Conservation (phyloP, 495 filamentous ascomycete genomes). For the Tuber indicum region DNA sequence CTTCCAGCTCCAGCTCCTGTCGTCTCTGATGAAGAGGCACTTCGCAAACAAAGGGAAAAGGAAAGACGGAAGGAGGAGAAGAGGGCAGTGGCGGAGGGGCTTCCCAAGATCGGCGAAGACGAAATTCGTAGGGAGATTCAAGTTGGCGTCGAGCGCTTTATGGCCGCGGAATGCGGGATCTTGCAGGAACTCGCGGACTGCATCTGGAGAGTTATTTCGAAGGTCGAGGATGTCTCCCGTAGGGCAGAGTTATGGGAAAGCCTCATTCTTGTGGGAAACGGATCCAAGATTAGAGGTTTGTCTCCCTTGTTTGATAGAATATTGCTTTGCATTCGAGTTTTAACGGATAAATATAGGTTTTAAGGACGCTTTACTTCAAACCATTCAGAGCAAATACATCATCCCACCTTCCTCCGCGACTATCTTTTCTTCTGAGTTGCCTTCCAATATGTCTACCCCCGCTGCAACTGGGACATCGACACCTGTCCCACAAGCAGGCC, state of each 20-base stretch:
- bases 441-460: slow-evolving; percentile 86
- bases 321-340: not conserved
- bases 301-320: not conserved
- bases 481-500: slow-evolving; percentile 47
- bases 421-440: slow-evolving; percentile 95
- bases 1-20: slow-evolving; percentile 28
- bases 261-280: slow-evolving; percentile 80
- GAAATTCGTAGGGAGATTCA: slow-evolving; percentile 67
- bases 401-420: slow-evolving; percentile 84
- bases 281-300: slow-evolving; percentile 70
- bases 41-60: slow-evolving; percentile 29
- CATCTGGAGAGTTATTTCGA: slow-evolving; percentile 71
- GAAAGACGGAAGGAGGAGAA: slow-evolving; percentile 42
- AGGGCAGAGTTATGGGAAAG: slow-evolving; percentile 84
- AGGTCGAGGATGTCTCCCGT: slow-evolving; percentile 69
- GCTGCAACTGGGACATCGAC: slow-evolving; percentile 87
- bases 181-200: slow-evolving; percentile 73
- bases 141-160: slow-evolving; percentile 81
- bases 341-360: slow-evolving; percentile 51
- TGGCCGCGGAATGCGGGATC: slow-evolving; percentile 64
- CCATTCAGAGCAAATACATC: slow-evolving; percentile 71
- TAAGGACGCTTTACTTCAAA: slow-evolving; percentile 75
- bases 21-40: slow-evolving; percentile 18
- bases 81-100: slow-evolving; percentile 44
- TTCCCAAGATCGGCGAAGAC: slow-evolving; percentile 41